phyloP scores from a whole-genome alignment of 495 filamentous ascomycete species.

The Aspergillus indologenus region DNA sequence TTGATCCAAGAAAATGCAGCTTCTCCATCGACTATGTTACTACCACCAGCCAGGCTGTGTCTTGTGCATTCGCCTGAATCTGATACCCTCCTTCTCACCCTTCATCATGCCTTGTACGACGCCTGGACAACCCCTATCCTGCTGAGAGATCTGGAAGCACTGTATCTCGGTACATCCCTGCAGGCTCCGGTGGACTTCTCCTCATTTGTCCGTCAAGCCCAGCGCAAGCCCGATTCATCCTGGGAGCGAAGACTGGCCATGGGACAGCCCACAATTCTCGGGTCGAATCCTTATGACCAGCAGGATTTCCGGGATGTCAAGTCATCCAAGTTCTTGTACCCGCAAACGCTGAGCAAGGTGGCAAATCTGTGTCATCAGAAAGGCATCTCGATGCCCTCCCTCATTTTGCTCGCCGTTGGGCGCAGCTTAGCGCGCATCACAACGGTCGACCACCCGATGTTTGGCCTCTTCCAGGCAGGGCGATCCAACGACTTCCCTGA shows the following conservation, averaged over 20 bases:
- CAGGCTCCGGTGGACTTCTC: background rate
- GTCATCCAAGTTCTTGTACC: background rate
- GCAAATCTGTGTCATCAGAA: too few species aligned
- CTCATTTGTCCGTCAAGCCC: background rate
- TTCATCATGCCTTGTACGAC: constrained; percentile 32
- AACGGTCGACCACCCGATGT: constrained; percentile 11
- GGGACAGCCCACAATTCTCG: constrained; percentile 4
- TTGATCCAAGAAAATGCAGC: background rate
- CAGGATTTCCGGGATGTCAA: background rate
- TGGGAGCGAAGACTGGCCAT: background rate
- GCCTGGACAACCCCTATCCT: constrained; percentile 22
- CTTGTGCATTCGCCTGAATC: constrained; percentile 8
- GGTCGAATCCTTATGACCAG: background rate
- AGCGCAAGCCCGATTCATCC: background rate
- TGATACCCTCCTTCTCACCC: constrained; percentile 18
- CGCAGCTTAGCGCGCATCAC: constrained; percentile 18
- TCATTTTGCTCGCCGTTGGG: constrained; percentile 21
- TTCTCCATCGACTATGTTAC: constrained; percentile 1
- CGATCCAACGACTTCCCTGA: constrained; percentile 13
- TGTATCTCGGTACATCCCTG: constrained; percentile 13
- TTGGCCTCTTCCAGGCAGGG: constrained; percentile 29
- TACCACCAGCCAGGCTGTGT: background rate
- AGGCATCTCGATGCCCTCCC: constrained; percentile 12
- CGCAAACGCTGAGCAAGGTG: background rate
- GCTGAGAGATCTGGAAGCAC: constrained; percentile 15